Conservation (phyloP, 148 eudicot species). For the Persicaria tinctoria region DNA sequence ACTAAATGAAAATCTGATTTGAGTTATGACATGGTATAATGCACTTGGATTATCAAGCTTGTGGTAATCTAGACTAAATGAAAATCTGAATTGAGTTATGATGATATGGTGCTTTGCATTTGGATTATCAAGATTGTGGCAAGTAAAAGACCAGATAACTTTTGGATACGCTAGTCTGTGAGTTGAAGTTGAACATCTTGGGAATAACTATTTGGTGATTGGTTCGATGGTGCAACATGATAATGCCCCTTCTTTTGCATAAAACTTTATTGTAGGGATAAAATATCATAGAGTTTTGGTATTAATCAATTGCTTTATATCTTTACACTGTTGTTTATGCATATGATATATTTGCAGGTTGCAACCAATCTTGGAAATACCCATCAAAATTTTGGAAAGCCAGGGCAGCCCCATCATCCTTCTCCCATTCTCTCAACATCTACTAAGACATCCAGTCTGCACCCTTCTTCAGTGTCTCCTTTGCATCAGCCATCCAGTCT, state of each 20-base stretch:
- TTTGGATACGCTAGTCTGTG: background rate
- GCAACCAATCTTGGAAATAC: constrained; percentile 48
- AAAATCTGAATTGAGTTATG: background rate
- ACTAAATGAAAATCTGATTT: background rate
- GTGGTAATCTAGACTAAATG: background rate
- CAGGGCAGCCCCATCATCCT: constrained; percentile 36
- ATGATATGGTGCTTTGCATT: background rate
- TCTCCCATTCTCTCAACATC: constrained; percentile 28
- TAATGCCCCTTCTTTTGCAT: background rate
- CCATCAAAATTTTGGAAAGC: constrained; percentile 22
- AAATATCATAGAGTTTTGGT: background rate
- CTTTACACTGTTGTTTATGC: background rate
- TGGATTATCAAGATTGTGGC: background rate
- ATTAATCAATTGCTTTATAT: background rate
- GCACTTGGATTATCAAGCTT: background rate
- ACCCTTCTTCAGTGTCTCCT: constrained; percentile 33
- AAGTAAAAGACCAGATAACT: background rate
- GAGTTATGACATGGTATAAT: background rate
- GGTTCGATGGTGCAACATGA: background rate
- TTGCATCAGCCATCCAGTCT: constrained; percentile 36
- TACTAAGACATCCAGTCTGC: constrained; percentile 23
- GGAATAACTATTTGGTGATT: background rate
- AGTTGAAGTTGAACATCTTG: background rate
- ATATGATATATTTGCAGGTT: constrained; percentile 28
- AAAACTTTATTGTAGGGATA: background rate